Conservation (phyloP, 768 basidiomycete species). For the Nidularia pulvinata region DNA sequence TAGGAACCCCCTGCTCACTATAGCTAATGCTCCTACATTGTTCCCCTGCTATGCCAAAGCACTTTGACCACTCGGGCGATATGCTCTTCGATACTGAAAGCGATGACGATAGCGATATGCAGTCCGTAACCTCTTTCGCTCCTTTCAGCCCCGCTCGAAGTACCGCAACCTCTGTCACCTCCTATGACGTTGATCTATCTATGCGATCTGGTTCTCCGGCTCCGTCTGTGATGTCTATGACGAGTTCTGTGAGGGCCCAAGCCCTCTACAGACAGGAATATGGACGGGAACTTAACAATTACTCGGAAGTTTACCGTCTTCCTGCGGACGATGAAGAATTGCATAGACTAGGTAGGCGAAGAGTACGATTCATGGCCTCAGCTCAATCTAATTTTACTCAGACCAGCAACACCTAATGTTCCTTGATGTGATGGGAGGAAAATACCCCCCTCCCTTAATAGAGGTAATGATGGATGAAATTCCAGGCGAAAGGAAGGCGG, state of each 20-base stretch:
- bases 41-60: too few relatives aligned
- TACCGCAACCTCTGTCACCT: constrained; percentile 48
- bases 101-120: constrained; percentile 47
- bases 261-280: constrained; percentile 67
- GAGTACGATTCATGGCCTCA: not conserved
- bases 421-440: constrained; percentile 56
- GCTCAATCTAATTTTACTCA: constrained; percentile 20
- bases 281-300: constrained; percentile 72
- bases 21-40: too few relatives aligned
- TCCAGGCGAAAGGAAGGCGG: constrained; percentile 57
- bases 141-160: constrained; percentile 34
- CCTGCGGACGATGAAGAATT: constrained; percentile 82
- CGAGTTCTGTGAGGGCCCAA: constrained; percentile 57
- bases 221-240: constrained; percentile 71
- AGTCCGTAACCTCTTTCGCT: constrained; percentile 40
- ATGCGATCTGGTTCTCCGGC: constrained; percentile 66
- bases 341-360: constrained; percentile 57
- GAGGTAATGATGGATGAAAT: constrained; percentile 61
- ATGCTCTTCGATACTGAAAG: constrained; percentile 26
- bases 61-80: too few relatives aligned
- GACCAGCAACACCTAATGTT: constrained; percentile 73
- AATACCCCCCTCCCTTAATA: constrained; percentile 58
- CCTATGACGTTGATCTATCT: constrained; percentile 44
- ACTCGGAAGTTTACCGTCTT: constrained; percentile 76
- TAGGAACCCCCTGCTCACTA: too few relatives aligned